These are phyloP conservation scores for Colletotrichum costaricense DNA, from an alignment of 2,329 filamentous ascomycete genomes.

Conservation along the genomic window DNA sequence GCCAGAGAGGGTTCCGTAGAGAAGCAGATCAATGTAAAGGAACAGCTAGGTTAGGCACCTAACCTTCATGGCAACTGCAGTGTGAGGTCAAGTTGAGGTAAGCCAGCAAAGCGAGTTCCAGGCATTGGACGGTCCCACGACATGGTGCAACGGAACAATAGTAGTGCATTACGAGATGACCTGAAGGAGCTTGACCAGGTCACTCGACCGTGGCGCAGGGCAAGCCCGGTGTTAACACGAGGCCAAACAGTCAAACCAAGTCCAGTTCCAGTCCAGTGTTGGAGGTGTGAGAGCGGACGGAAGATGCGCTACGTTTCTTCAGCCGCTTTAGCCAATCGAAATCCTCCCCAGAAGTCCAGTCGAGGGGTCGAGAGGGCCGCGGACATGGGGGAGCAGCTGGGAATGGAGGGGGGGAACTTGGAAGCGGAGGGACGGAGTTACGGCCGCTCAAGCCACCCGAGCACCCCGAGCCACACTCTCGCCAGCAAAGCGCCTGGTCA, in stretches of 20 bases:
- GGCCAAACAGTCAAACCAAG: background rate
- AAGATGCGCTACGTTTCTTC: conserved; percentile 24
- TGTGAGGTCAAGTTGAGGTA: background rate
- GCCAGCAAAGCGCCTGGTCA: background rate
- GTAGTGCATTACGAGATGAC: background rate
- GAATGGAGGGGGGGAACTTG: background rate
- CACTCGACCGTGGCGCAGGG: conserved; percentile 6
- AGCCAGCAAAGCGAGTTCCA: no score
- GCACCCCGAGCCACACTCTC: conserved; percentile 24
- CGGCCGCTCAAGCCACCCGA: conserved; percentile 31
- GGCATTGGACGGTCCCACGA: background rate
- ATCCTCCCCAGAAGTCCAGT: background rate
- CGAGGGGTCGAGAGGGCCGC: background rate
- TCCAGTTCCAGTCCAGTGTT: background rate
- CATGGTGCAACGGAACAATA: background rate
- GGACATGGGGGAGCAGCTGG: background rate
- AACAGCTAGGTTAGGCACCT: background rate
- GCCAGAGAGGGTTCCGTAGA: background rate
- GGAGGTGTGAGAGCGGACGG: conserved; percentile 1
- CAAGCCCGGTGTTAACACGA: conserved; percentile 4
- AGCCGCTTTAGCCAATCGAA: conserved; percentile 21
- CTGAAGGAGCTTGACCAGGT: background rate
- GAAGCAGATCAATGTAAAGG: conserved; percentile 1
- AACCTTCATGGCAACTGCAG: background rate
- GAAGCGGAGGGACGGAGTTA: background rate